Percentiles rank a stretch among this genome's conserved stretches.
Conservation (phyloP, 2,329 filamentous ascomycete species). For the Sporothrix curviconia region DNA sequence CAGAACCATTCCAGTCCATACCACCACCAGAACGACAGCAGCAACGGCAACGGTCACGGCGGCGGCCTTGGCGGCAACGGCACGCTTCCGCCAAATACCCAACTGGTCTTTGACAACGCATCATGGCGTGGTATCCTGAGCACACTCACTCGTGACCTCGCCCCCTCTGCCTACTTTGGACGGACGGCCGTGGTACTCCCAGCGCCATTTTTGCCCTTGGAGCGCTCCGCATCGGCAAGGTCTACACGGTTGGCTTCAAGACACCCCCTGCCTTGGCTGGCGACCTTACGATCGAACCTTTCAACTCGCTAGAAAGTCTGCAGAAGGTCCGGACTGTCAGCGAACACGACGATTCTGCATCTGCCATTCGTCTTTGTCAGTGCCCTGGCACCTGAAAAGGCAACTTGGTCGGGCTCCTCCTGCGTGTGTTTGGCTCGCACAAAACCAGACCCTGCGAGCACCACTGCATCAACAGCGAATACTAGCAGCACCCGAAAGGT, state of each 20-base stretch:
- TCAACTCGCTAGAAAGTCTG: conserved; percentile 65
- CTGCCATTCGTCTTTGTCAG: conserved; percentile 78
- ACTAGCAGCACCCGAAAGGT: conserved; percentile 52
- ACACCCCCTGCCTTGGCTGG: conserved; percentile 54
- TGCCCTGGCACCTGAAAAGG: conserved; percentile 73
- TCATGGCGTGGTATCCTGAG: conserved; percentile 81
- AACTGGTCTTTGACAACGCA: conserved; percentile 71
- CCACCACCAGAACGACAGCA: conserved; percentile 27
- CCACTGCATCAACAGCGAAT: conserved; percentile 28
- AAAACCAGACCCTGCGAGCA: conserved; percentile 21
- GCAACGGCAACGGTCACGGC: neutral
- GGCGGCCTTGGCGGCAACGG: conserved; percentile 12
- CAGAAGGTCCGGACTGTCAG: conserved; percentile 45
- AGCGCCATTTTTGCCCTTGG: conserved; percentile 73
- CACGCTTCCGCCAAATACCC: conserved; percentile 42
- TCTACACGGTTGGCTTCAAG: conserved; percentile 79
- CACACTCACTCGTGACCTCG: conserved; percentile 72
- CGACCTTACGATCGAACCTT: conserved; percentile 68
- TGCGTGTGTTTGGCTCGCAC: conserved; percentile 62
- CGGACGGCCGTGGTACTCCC: conserved; percentile 67
- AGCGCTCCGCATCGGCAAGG: conserved; percentile 67
- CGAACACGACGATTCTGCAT: conserved; percentile 33
- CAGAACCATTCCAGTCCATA: conserved; percentile 43
- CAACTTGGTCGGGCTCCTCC: conserved; percentile 67
- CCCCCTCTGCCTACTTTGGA: conserved; percentile 72